These are phyloP conservation scores for Botrytis fabae DNA, from an alignment of 2,329 filamentous ascomycete genomes.

Conservation along the genomic window DNA sequence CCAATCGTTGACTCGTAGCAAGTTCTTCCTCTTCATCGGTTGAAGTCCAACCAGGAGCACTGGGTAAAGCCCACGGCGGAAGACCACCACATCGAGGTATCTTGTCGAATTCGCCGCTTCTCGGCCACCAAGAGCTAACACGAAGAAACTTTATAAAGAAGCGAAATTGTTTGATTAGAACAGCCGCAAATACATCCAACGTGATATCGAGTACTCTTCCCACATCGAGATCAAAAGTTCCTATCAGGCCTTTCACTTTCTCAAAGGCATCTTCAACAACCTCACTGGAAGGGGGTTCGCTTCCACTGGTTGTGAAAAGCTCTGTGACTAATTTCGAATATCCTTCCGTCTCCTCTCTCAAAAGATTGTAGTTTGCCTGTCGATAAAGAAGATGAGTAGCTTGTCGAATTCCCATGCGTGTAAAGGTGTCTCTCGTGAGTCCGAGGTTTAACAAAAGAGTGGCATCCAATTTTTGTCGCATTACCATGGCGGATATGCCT, in stretches of 20 bases:
- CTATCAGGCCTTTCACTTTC: slow-evolving; percentile 89
- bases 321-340: slow-evolving; percentile 96
- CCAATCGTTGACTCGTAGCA: slow-evolving; percentile 56
- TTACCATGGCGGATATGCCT: slow-evolving; percentile 66
- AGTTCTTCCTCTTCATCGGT: slow-evolving; percentile 68
- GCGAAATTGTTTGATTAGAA: slow-evolving; percentile 86
- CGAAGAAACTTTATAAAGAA: slow-evolving; percentile 95
- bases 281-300: slow-evolving; percentile 71
- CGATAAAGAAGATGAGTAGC: slow-evolving; percentile 92
- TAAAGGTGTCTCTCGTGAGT: slow-evolving; percentile 82
- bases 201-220: slow-evolving; percentile 93
- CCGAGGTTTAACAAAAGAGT: slow-evolving; percentile 72
- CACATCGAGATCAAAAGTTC: slow-evolving; percentile 95
- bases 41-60: slow-evolving; percentile 61
- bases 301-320: slow-evolving; percentile 84
- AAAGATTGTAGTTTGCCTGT: slow-evolving; percentile 93
- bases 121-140: slow-evolving; percentile 96
- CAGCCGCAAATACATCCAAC: slow-evolving; percentile 89
- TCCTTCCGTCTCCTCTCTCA: slow-evolving; percentile 93
- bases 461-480: slow-evolving; percentile 83
- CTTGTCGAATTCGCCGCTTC: slow-evolving; percentile 53
- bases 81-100: slow-evolving; percentile 58
- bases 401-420: slow-evolving; percentile 79
- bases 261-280: slow-evolving; percentile 85
- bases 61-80: slow-evolving; percentile 83